Conservation (phyloP, 2,329 filamentous ascomycete genomes). For the Pseudogymnoascus sp. region DNA sequence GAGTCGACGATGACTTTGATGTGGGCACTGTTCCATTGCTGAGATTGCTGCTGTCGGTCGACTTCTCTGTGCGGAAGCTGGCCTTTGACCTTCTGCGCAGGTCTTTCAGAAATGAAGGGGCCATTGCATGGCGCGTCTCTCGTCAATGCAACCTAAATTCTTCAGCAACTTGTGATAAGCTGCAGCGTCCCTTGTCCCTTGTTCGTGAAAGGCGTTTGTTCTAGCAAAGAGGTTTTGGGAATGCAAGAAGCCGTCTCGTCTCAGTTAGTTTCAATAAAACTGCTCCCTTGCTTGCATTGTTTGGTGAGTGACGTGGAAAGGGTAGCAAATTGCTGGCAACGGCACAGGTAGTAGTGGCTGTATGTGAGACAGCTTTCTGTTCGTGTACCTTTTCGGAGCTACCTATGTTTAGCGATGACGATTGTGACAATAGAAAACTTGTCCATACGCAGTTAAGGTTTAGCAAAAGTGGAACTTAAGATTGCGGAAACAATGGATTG, state of each 20-base stretch:
- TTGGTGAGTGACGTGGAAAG: conserved; percentile 1
- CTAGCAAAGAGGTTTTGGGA: not conserved
- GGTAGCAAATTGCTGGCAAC: not conserved
- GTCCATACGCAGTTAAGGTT: not conserved
- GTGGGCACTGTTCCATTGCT: conserved; percentile 54
- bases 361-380: not conserved
- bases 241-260: not conserved
- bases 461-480: not conserved
- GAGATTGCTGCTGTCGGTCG: conserved; percentile 54
- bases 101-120: conserved; percentile 64
- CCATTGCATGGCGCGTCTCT: conserved; percentile 34
- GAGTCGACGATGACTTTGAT: conserved; percentile 55
- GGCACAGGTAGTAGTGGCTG: not conserved
- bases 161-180: not conserved
- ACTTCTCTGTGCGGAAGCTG: conserved; percentile 61
- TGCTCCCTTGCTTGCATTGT: not conserved
- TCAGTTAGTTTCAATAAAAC: not conserved
- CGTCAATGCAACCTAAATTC: not conserved
- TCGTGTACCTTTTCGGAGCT: not conserved
- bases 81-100: conserved; percentile 69
- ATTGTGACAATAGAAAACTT: not conserved
- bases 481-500: not conserved
- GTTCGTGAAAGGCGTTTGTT: not conserved
- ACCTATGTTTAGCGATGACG: conserved; percentile 5
- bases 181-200: not conserved